phyloP scores from a whole-genome alignment of 1,284 basidiomycete genomes.

The Inonotus hispidus region DNA sequence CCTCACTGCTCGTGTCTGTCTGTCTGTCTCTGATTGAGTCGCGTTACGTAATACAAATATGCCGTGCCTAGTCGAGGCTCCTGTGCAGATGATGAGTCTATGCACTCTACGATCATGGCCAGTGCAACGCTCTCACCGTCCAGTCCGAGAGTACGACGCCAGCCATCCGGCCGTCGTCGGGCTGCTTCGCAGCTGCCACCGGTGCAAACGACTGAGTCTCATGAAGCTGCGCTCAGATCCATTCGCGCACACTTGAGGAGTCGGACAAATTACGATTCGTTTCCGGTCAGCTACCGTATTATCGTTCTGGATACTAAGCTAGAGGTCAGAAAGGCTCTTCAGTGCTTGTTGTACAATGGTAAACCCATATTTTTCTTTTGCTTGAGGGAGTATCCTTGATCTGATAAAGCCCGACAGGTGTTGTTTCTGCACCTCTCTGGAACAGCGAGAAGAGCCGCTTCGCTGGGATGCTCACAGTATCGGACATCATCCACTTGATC shows the following conservation, averaged over 20 bases:
- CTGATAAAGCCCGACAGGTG: constrained; percentile 48
- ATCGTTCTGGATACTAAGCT: constrained; percentile 95
- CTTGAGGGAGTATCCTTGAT: neutral
- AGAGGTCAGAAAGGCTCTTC: constrained; percentile 89
- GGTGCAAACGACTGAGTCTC: constrained; percentile 49
- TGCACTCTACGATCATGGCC: constrained; percentile 7
- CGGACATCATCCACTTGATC: constrained; percentile 94
- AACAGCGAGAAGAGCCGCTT: constrained; percentile 88
- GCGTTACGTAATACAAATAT: neutral
- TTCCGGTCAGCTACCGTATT: constrained; percentile 92
- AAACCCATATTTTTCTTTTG: constrained; percentile 18
- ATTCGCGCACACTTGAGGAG: constrained; percentile 84
- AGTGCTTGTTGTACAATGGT: constrained; percentile 88
- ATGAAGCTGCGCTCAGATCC: constrained; percentile 69
- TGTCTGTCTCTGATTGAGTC: neutral
- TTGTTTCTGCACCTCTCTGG: constrained; percentile 98
- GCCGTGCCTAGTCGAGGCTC: neutral
- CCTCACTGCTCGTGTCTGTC: too few species aligned
- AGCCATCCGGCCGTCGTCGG: constrained; percentile 42
- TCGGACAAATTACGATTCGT: constrained; percentile 89
- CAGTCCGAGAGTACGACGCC: constrained; percentile 34
- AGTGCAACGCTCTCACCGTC: constrained; percentile 29
- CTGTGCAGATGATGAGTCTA: neutral
- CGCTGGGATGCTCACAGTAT: constrained; percentile 93
- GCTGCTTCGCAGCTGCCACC: constrained; percentile 57